These are phyloP conservation scores for Mortierella sp. DNA, from an alignment of 371 early-diverging fungal genomes.

Conservation along the genomic window DNA sequence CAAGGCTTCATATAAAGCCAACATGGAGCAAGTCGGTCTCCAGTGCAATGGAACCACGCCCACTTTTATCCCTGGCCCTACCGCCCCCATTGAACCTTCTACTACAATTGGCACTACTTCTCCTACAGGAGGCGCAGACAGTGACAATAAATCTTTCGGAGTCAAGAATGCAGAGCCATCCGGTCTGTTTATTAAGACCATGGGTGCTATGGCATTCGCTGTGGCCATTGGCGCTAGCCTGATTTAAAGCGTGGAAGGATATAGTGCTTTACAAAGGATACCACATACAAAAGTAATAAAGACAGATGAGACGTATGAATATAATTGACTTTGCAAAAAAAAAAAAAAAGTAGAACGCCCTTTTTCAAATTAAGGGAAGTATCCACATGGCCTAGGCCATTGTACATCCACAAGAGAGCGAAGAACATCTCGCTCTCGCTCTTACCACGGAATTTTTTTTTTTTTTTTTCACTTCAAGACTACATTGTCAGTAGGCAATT, in stretches of 20 bases:
- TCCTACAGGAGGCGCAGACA: background rate
- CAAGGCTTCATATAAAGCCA: constrained; percentile 16
- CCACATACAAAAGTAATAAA: background rate
- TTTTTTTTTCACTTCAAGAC: too few species aligned
- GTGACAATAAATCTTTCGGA: background rate
- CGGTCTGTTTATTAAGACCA: background rate
- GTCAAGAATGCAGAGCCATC: constrained; percentile 1
- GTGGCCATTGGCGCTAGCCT: background rate
- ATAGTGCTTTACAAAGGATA: background rate
- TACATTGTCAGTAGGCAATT: too few species aligned
- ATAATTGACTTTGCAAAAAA: too few species aligned
- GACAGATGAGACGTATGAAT: too few species aligned
- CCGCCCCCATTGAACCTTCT: background rate
- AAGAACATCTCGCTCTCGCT: too few species aligned
- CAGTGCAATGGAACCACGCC: constrained; percentile 22
- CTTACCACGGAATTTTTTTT: too few species aligned
- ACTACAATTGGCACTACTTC: background rate
- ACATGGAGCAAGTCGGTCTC: constrained; percentile 19
- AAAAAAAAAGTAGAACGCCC: too few species aligned
- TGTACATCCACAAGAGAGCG: too few species aligned
- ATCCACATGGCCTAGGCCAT: too few species aligned
- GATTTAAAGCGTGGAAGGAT: background rate
- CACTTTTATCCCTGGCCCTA: constrained; percentile 14
- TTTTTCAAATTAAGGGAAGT: too few species aligned
- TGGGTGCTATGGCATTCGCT: background rate